Percentiles rank a stretch among this genome's conserved stretches.
Conservation (phyloP, 257 asterid genomes). For the Jacaranda mimosifolia region DNA sequence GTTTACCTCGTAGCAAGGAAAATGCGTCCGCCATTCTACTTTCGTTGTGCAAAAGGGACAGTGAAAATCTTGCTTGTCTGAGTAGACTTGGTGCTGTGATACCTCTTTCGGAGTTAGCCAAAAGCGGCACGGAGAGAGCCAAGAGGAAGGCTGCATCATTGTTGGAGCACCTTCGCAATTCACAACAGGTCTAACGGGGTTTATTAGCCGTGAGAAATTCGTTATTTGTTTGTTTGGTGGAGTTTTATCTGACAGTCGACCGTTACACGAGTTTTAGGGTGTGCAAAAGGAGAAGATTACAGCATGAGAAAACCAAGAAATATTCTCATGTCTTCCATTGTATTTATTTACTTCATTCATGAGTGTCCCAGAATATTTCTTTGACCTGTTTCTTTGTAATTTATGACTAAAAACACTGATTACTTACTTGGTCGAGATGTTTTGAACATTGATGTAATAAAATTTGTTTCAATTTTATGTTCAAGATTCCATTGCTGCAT, state of each 20-base stretch:
- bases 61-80: slow-evolving; percentile 56
- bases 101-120: slow-evolving; percentile 61
- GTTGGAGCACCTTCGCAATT: slow-evolving; percentile 63
- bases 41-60: slow-evolving; percentile 68
- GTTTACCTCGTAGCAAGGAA: slow-evolving; percentile 70
- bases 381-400: slow-evolving; percentile 30
- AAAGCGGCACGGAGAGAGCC: slow-evolving; percentile 75
- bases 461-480: neutral
- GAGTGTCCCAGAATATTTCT: slow-evolving; percentile 30
- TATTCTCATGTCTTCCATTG: slow-evolving; percentile 45
- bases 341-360: slow-evolving; percentile 48
- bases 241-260: slow-evolving; percentile 39
- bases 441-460: slow-evolving; percentile 32
- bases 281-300: slow-evolving; percentile 38
- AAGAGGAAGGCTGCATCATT: slow-evolving; percentile 73
- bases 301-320: slow-evolving; percentile 44
- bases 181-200: slow-evolving; percentile 46
- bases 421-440: slow-evolving; percentile 8
- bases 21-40: slow-evolving; percentile 72
- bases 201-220: too few relatives aligned
- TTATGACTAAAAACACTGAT: slow-evolving; percentile 4
- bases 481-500: too few relatives aligned
- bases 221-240: neutral
- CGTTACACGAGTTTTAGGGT: slow-evolving; percentile 51
- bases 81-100: slow-evolving; percentile 74